Evolutionary conservation across 352 stramenopile genomes (phyloP).

Genomic region (Detonula confervacea): DNA sequence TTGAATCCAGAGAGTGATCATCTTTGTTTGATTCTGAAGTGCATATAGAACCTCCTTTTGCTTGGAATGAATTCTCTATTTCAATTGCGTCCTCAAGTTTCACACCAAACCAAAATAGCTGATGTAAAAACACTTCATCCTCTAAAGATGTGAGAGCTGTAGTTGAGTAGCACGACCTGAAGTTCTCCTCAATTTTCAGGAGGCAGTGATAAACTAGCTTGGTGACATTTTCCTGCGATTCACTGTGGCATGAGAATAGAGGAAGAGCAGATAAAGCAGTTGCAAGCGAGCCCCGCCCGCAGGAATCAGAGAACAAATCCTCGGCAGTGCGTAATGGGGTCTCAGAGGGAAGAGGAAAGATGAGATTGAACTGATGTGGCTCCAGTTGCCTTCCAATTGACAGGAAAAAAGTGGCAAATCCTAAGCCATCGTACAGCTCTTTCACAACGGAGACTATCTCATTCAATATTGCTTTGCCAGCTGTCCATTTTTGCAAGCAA

Average conservation of each 20-base stretch:
- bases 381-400: conserved; percentile 58
- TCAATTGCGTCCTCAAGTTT: conserved; percentile 64
- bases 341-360: conserved; percentile 54
- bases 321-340: conserved; percentile 23
- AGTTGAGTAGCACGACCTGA: conserved; percentile 17
- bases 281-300: conserved; percentile 40
- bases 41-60: conserved; percentile 11
- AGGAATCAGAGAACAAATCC: conserved; percentile 46
- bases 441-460: conserved; percentile 36
- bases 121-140: conserved; percentile 55
- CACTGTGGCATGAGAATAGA: conserved; percentile 48
- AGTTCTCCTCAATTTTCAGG: conserved; percentile 40
- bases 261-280: conserved; percentile 47
- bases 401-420: conserved; percentile 51
- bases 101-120: conserved; percentile 65
- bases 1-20: conserved; percentile 20
- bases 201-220: conserved; percentile 59
- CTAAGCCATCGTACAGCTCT: conserved; percentile 36
- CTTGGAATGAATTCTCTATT: conserved; percentile 17
- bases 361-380: conserved; percentile 57
- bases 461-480: conserved; percentile 48
- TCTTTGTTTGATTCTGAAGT: background rate
- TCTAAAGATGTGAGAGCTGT: conserved; percentile 25
- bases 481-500: conserved; percentile 24
- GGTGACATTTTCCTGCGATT: conserved; percentile 50